These are phyloP conservation scores for Colletotrichum sp. DNA, from an alignment of 2,329 filamentous ascomycete species.

Conservation along the genomic window DNA sequence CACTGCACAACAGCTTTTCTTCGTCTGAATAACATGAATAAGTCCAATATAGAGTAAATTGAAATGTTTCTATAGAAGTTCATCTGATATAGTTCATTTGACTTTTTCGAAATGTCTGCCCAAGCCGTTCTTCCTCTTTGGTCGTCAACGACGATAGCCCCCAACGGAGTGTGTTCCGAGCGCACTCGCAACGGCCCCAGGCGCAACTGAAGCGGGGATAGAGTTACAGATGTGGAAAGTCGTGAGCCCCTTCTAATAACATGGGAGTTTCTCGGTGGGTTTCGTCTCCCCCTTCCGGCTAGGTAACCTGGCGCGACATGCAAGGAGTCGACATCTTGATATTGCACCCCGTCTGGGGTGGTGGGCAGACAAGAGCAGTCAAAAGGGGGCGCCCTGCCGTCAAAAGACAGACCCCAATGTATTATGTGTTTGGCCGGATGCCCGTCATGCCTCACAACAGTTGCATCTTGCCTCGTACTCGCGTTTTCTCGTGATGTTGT, in stretches of 20 bases:
- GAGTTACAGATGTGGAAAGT: slow-evolving; percentile 9
- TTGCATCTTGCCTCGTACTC: neutral
- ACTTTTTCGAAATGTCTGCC: neutral
- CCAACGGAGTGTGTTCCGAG: neutral
- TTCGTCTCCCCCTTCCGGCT: slow-evolving; percentile 3
- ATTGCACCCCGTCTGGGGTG: slow-evolving; percentile 3
- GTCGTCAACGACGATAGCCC: neutral
- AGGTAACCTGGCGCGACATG: neutral
- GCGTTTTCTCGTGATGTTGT: slow-evolving; percentile 16
- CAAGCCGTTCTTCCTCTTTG: neutral
- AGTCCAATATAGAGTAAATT: neutral
- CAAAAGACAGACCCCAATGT: neutral
- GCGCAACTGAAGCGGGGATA: slow-evolving; percentile 6
- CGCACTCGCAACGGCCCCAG: neutral
- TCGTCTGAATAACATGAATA: neutral
- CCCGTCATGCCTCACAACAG: slow-evolving; percentile 15
- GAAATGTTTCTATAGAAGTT: neutral
- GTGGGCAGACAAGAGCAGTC: neutral
- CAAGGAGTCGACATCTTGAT: slow-evolving; percentile 9
- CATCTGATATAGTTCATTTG: neutral
- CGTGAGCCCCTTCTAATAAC: slow-evolving; percentile 18
- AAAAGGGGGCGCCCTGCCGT: slow-evolving; percentile 11
- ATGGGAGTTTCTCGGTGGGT: slow-evolving; percentile 6
- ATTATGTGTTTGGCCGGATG: neutral
- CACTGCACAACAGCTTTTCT: neutral